These are phyloP conservation scores for Kuraishia floccosa DNA, from an alignment of 805 yeast genomes.

Conservation along the genomic window DNA sequence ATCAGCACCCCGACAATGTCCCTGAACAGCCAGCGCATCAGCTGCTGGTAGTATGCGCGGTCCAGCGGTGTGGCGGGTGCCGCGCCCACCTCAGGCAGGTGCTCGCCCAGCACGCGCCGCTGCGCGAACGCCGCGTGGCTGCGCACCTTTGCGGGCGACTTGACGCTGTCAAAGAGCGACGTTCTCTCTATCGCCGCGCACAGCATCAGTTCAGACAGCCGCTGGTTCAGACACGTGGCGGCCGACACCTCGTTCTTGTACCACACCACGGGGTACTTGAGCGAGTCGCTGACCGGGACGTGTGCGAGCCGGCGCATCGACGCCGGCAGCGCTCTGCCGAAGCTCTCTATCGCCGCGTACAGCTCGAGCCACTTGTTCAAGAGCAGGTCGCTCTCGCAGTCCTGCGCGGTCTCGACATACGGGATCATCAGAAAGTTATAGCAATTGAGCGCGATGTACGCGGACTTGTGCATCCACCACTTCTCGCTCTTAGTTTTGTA, in stretches of 20 bases:
- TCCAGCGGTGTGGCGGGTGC: not conserved
- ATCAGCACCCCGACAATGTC: constrained; percentile 1
- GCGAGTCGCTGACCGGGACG: not conserved
- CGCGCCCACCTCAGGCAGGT: too few relatives aligned
- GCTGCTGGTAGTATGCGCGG: not conserved
- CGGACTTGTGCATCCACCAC: constrained; percentile 7
- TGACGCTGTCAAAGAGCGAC: too few relatives aligned
- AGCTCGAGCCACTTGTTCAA: constrained; percentile 6
- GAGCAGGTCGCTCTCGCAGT: constrained; percentile 2
- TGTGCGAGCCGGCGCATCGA: not conserved
- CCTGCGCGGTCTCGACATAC: constrained; percentile 4
- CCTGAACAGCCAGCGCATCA: not conserved
- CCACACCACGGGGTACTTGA: not conserved
- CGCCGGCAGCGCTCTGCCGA: constrained; percentile 1
- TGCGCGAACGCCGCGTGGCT: too few relatives aligned
- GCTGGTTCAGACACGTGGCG: not conserved
- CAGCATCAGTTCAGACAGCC: not conserved
- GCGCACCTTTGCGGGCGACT: not conserved
- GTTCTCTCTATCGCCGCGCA: not conserved
- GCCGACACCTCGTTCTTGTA: constrained; percentile 1
- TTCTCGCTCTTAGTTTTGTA: constrained; percentile 1
- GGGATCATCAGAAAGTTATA: constrained; percentile 4
- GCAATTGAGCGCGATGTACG: constrained; percentile 3
- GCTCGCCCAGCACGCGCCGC: too few relatives aligned
- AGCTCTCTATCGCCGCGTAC: constrained; percentile 3